Percentiles rank a stretch among this genome's conserved stretches.
phyloP scores from a whole-genome alignment of 805 yeast genomes.

The Kregervanrija delftensis region DNA sequence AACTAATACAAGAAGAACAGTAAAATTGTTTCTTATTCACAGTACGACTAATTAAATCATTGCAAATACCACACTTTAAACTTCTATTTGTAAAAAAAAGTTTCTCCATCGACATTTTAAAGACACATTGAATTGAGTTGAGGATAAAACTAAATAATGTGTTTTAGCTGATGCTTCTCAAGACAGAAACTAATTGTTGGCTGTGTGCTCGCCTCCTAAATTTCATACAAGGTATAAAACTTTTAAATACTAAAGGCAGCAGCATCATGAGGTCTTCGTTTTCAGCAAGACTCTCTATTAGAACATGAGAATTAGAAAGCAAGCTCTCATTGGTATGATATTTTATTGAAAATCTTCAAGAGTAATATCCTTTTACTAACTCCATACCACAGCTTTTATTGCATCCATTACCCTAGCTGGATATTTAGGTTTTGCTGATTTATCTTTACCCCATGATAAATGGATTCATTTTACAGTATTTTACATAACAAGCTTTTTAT shows the following conservation, averaged over 20 bases:
- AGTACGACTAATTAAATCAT: conserved; percentile 1
- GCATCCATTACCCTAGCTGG: conserved; percentile 15
- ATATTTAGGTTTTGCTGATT: conserved; percentile 46
- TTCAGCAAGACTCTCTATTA: no score
- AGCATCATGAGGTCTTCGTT: no score
- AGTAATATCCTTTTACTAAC: no score
- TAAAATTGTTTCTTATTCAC: conserved; percentile 6
- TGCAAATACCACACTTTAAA: conserved; percentile 16
- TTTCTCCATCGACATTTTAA: no score
- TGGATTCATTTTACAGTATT: conserved; percentile 40
- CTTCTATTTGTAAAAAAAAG: no score
- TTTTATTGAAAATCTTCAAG: background rate
- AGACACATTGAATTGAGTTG: no score
- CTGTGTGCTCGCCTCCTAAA: no score
- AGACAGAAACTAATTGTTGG: no score
- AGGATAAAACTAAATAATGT: no score
- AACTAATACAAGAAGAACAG: conserved; percentile 24
- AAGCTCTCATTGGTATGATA: conserved; percentile 4
- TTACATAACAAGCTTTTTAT: conserved; percentile 36
- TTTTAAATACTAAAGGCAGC: no score
- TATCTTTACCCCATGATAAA: conserved; percentile 42
- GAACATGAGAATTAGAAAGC: conserved; percentile 11
- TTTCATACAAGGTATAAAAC: no score
- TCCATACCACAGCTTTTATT: conserved; percentile 6
- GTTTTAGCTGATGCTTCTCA: no score